Evolutionary conservation across 495 filamentous ascomycete species (phyloP).

Genomic region (Staphylotrichum longicolle): DNA sequence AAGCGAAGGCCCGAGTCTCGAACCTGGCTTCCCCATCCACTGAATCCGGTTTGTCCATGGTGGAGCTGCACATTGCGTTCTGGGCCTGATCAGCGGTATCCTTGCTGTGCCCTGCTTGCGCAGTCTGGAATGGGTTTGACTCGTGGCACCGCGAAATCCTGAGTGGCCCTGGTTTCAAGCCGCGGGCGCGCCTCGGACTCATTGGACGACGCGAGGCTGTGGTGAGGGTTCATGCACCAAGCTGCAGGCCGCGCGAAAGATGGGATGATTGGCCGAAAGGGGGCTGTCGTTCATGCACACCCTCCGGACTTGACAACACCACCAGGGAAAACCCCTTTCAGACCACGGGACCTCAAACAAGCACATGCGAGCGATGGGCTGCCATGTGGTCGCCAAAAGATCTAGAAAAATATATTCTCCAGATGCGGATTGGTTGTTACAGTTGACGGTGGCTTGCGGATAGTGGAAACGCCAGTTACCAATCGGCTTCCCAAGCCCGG

Average conservation of each 20-base stretch:
- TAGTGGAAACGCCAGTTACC: not conserved
- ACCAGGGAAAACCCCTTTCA: no score
- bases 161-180: not conserved
- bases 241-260: not conserved
- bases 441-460: slow-evolving; percentile 8
- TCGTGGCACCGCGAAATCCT: not conserved
- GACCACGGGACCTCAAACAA: not conserved
- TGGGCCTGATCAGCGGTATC: not conserved
- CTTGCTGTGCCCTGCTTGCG: not conserved
- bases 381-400: slow-evolving; percentile 3
- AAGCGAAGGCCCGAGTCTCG: no score
- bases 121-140: not conserved
- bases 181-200: slow-evolving; percentile 8
- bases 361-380: not conserved
- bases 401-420: not conserved
- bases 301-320: no score
- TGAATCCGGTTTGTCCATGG: not conserved
- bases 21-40: not conserved
- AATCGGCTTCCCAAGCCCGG: not conserved
- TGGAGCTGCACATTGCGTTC: not conserved
- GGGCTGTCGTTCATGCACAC: slow-evolving; percentile 11
- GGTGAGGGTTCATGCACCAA: slow-evolving; percentile 9
- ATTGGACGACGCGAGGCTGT: slow-evolving; percentile 15
- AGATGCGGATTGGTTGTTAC: not conserved
- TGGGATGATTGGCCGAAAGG: slow-evolving; percentile 10